A percentile compares a stretch with the other conserved stretches of the same genome.
Evolutionary conservation across 192 early-diverging fungal genomes (phyloP).

Genomic region (Backusella luteola): DNA sequence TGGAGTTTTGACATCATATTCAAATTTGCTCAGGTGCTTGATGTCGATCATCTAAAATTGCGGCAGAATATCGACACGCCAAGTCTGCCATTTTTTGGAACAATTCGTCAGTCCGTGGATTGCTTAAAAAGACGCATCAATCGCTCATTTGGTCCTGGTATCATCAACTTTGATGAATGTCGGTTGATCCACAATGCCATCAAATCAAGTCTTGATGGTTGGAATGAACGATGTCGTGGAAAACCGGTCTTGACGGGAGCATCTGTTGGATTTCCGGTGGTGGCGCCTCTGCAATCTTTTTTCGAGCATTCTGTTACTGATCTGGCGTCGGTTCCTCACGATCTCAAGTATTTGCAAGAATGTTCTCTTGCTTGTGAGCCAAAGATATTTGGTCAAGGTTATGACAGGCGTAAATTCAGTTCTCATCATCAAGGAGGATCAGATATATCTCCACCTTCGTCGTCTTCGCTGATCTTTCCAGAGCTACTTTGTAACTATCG

Average conservation of each 20-base stretch:
- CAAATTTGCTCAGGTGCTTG: neutral
- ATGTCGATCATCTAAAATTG: neutral
- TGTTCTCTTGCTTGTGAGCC: constrained; percentile 35
- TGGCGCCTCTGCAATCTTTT: constrained; percentile 26
- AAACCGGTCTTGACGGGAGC: neutral
- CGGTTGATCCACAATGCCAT: constrained; percentile 43
- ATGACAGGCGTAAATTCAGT: neutral
- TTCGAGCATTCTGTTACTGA: constrained; percentile 26
- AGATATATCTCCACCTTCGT: constrained; percentile 8
- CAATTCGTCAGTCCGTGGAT: constrained; percentile 56
- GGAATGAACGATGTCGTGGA: neutral
- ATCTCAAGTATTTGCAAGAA: constrained; percentile 33
- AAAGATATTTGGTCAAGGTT: constrained; percentile 21
- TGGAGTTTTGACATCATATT: constrained; percentile 14
- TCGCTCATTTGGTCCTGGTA: constrained; percentile 27
- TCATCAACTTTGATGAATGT: constrained; percentile 39
- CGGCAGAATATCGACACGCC: neutral
- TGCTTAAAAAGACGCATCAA: constrained; percentile 37
- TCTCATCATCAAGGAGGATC: neutral
- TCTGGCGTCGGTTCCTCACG: constrained; percentile 26
- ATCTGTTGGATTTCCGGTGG: neutral
- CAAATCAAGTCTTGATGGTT: constrained; percentile 1
- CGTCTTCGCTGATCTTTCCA: constrained; percentile 12
- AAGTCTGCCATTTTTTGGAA: constrained; percentile 60
- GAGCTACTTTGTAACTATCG: constrained; percentile 3